A percentile compares a stretch with the other conserved stretches of the same genome.
Conservation (phyloP, 1,139 yeast genomes). For the Geotrichum histeridarum region DNA sequence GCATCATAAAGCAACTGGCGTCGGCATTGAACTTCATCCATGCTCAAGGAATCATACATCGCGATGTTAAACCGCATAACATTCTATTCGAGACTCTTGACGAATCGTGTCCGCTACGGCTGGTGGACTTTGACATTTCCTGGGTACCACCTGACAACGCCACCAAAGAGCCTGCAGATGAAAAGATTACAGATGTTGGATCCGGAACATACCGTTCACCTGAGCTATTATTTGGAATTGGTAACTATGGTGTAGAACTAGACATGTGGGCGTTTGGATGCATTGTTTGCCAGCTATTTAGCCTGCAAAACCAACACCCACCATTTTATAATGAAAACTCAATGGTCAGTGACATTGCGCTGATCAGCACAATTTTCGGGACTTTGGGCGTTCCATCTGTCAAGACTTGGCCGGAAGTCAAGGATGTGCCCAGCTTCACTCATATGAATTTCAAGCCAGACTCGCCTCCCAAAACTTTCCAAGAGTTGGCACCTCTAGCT, state of each 20-base stretch:
- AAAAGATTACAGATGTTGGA: constrained; percentile 63
- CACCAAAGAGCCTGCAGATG: constrained; percentile 44
- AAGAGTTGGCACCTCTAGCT: constrained; percentile 39
- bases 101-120: constrained; percentile 31
- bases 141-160: constrained; percentile 42
- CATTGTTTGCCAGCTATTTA: constrained; percentile 50
- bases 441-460: constrained; percentile 39
- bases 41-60: constrained; percentile 62
- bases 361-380: constrained; percentile 57
- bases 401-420: constrained; percentile 46
- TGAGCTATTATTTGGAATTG: constrained; percentile 69
- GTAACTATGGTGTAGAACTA: constrained; percentile 54
- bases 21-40: constrained; percentile 53
- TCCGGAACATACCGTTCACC: constrained; percentile 81
- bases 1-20: constrained; percentile 44
- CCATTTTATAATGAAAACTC: constrained; percentile 23
- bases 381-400: constrained; percentile 65
- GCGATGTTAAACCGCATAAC: constrained; percentile 83
- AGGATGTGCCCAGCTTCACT: constrained; percentile 40
- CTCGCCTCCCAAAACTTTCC: constrained; percentile 32
- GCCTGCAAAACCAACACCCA: constrained; percentile 35
- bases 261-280: constrained; percentile 86
- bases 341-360: constrained; percentile 54
- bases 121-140: constrained; percentile 75
- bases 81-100: constrained; percentile 47